Percentiles rank a stretch among this genome's conserved stretches.
These are phyloP conservation scores for Alternaria burnsii DNA, from an alignment of 2,329 filamentous ascomycete genomes.

Conservation along the genomic window DNA sequence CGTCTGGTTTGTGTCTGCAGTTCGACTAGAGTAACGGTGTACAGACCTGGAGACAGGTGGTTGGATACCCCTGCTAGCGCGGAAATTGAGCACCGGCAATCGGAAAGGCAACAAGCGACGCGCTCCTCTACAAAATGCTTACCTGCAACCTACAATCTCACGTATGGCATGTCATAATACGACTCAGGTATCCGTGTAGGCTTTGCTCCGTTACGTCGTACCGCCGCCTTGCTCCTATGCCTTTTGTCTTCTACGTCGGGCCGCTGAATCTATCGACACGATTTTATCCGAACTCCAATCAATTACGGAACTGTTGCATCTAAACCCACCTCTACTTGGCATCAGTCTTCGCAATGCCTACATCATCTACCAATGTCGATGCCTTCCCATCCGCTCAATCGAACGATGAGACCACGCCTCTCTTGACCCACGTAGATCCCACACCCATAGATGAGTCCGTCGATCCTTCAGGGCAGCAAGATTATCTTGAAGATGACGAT, in stretches of 20 bases:
- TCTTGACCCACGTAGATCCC: conserved; percentile 32
- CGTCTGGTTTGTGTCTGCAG: background rate
- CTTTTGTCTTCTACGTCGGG: background rate
- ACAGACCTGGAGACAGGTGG: background rate
- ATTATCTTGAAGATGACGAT: conserved; percentile 16
- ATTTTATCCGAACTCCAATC: background rate
- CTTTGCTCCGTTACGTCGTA: background rate
- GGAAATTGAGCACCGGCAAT: background rate
- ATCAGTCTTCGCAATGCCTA: conserved; percentile 3
- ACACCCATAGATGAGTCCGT: conserved; percentile 25
- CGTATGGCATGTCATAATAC: background rate
- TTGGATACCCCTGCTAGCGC: conserved; percentile 14
- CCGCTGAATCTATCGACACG: background rate
- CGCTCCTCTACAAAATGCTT: conserved; percentile 8
- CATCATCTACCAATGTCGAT: conserved; percentile 2
- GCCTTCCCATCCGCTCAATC: background rate
- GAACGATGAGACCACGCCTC: conserved; percentile 41
- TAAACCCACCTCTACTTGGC: background rate
- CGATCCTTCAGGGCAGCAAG: background rate
- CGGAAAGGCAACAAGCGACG: conserved; percentile 9
- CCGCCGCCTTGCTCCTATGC: background rate
- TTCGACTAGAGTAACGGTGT: background rate
- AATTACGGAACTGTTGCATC: background rate
- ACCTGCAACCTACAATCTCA: conserved; percentile 1
- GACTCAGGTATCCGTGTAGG: background rate